phyloP scores from a whole-genome alignment of 208 protist species.

The Acanthamoeba castellanii region DNA sequence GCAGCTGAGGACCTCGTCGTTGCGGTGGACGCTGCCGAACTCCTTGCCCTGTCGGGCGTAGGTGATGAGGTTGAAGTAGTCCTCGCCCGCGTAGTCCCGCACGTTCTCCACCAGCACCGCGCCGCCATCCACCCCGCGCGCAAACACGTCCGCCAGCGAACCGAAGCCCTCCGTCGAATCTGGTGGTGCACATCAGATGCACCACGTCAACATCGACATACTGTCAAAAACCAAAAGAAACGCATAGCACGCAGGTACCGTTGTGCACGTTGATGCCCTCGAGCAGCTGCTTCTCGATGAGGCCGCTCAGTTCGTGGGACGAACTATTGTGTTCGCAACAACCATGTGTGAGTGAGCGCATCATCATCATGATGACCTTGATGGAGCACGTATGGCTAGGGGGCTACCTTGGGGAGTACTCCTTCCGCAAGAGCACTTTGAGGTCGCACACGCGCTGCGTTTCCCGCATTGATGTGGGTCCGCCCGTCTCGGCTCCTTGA shows the following conservation, averaged over 20 bases:
- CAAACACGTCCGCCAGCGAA: neutral
- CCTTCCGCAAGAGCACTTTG: neutral
- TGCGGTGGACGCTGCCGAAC: conserved; percentile 3
- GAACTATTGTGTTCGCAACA: too few relatives aligned
- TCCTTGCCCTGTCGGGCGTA: neutral
- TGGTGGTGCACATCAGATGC: neutral
- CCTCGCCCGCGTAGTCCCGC: neutral
- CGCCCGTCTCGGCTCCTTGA: neutral
- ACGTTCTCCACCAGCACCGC: neutral
- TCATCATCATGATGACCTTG: neutral
- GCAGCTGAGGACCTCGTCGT: neutral
- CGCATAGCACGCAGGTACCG: neutral
- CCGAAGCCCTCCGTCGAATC: neutral
- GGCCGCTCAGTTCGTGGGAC: neutral
- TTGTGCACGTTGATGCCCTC: conserved; percentile 34
- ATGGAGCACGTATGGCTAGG: neutral
- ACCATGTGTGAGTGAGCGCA: neutral
- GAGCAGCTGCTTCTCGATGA: neutral
- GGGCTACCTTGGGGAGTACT: neutral
- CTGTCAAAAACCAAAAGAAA: too few relatives aligned
- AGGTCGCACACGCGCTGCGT: neutral
- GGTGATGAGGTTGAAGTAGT: conserved; percentile 3
- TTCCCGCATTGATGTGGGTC: neutral
- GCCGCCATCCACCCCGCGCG: neutral
- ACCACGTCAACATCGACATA: too few relatives aligned